Base-by-base conservation (phyloP, 805 yeast species). In the Metschnikowia noctiluminum region DNA sequence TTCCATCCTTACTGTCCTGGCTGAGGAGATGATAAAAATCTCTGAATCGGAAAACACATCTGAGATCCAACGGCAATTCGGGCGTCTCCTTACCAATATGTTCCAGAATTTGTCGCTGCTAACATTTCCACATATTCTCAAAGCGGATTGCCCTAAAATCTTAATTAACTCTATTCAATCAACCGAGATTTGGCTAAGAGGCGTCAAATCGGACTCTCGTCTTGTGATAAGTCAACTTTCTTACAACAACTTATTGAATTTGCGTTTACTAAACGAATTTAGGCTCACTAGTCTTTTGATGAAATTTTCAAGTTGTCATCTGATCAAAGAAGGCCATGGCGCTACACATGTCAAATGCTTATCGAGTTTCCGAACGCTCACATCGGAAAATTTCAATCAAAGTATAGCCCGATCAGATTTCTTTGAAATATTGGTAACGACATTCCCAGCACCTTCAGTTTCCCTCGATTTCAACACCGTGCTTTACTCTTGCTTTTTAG, bases 161-260 rank as follows among this genome's bases (percentile, higher is more conserved):
- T 58, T 87, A 13, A 71, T 80, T 1, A 79, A 78, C 54, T 80
- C 87, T 0, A 76, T 87, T 16, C 80, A 81, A 46, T 78, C 87
- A 2, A 64, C 79, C 7, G 96, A 89, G 57, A 79, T 87, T 11
- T 68, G 85, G 0, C 61, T 84, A 30, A 70, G 96, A 50, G 88
- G 88, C 0, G 59, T 66, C 1, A 28, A 38, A 10, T 56, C 69
- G 1, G 56, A 62, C 15, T 74, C 74, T 1, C 76, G 76, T 0
- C 53, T 81, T 11, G 60, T 86, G 0, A 66, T 81, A 2, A 71
- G 74, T 37, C 89, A 84, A 48, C 55, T 89, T 3, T 78, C 89
- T 0, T 78, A 81, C 56, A 89, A 85, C 52, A 65, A 77, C 1
- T 56, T 87, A 39, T 73, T 86, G 1, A 76, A 84, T 13, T 63